phyloP scores from a whole-genome alignment of 1,284 basidiomycete species.

The Tylopilus sp. region DNA sequence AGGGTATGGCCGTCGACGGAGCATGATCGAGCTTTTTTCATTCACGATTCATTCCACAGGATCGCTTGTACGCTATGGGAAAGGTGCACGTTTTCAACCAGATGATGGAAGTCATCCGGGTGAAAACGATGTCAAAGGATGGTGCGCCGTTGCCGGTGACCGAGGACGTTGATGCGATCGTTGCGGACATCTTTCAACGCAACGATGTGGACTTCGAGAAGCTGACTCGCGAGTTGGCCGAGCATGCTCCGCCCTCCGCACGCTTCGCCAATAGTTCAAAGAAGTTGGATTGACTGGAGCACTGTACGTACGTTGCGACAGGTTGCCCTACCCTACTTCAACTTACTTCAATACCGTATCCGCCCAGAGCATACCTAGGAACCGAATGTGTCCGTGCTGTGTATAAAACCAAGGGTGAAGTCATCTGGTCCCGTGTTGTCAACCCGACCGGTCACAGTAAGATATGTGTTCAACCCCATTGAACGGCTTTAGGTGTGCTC shows the following conservation, averaged over 20 bases:
- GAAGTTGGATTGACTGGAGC: slow-evolving; percentile 26
- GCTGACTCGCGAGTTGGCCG: slow-evolving; percentile 24
- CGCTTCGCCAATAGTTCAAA: slow-evolving; percentile 28
- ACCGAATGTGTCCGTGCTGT: background rate
- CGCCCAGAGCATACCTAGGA: slow-evolving; percentile 3
- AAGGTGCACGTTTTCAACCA: slow-evolving; percentile 31
- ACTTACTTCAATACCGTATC: background rate
- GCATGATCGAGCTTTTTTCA: background rate
- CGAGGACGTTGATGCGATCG: slow-evolving; percentile 31
- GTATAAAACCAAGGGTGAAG: background rate
- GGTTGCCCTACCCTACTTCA: background rate
- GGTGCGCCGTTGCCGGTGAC: slow-evolving; percentile 25
- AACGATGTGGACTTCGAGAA: slow-evolving; percentile 32
- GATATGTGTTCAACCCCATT: background rate
- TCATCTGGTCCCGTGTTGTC: background rate
- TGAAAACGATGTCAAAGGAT: slow-evolving; percentile 29
- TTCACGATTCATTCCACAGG: slow-evolving; percentile 14
- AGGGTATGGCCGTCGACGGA: slow-evolving; percentile 16
- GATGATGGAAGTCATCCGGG: slow-evolving; percentile 35
- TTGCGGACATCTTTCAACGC: slow-evolving; percentile 32
- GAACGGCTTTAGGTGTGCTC: background rate
- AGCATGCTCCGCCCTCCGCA: slow-evolving; percentile 15
- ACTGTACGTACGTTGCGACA: slow-evolving; percentile 6
- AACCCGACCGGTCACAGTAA: background rate
- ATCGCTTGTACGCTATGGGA: slow-evolving; percentile 29